Conservation (phyloP, 305 asterid species). For the Plantago lanceolata region DNA sequence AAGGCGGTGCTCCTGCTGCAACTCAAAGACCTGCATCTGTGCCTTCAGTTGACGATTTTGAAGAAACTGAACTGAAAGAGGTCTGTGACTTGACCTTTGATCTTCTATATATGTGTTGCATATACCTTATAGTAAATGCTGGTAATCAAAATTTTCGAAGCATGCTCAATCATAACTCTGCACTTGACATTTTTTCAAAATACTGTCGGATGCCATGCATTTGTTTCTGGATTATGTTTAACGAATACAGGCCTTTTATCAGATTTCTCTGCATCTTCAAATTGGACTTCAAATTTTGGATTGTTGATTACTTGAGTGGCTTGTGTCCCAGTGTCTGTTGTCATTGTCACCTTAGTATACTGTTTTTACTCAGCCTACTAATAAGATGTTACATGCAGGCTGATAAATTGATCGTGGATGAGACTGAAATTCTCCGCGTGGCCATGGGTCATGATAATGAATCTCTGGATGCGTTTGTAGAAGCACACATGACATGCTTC, state of each 20-base stretch:
- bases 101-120: background rate
- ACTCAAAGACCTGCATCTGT: conserved; percentile 42
- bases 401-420: conserved; percentile 57
- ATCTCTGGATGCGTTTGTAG: conserved; percentile 65
- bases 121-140: background rate
- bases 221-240: background rate
- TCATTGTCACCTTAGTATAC: conserved; percentile 3
- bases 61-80: conserved; percentile 76
- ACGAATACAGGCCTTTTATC: background rate
- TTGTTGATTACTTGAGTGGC: background rate
- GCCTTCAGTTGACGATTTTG: conserved; percentile 74
- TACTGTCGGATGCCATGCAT: background rate
- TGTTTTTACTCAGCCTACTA: background rate
- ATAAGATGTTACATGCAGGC: conserved; percentile 51
- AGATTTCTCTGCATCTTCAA: background rate
- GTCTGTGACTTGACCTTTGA: conserved; percentile 31
- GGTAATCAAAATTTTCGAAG: background rate
- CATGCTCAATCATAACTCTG: background rate
- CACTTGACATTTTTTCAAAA: background rate
- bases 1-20: conserved; percentile 51
- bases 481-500: conserved; percentile 75
- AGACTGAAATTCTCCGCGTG: conserved; percentile 48
- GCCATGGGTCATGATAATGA: conserved; percentile 92
- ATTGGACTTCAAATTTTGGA: no score
- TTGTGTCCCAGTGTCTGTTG: background rate